These are phyloP conservation scores for Candida incommunis DNA, from an alignment of 805 yeast species.

Conservation along the genomic window DNA sequence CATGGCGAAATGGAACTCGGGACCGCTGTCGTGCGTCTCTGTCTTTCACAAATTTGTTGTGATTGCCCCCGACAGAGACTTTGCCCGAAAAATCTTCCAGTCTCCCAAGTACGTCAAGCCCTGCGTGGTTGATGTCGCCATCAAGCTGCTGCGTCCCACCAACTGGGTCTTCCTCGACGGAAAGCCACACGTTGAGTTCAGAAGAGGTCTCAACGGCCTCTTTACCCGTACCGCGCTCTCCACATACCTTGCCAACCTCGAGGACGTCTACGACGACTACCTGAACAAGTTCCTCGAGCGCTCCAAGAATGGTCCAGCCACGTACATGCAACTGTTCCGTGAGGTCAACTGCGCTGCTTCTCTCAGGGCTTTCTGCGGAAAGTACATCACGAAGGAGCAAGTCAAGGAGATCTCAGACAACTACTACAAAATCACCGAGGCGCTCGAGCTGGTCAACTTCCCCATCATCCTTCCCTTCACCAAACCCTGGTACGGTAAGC, in stretches of 20 bases:
- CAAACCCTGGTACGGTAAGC: conserved; percentile 95
- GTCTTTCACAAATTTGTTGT: conserved; percentile 97
- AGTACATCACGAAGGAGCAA: conserved; percentile 84
- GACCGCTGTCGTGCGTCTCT: conserved; percentile 90
- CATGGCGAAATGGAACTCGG: conserved; percentile 85
- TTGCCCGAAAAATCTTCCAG: conserved; percentile 74
- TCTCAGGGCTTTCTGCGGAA: conserved; percentile 89
- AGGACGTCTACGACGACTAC: conserved; percentile 71
- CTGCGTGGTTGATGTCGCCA: conserved; percentile 95
- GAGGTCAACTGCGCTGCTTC: conserved; percentile 93
- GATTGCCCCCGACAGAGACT: conserved; percentile 76
- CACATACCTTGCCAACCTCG: conserved; percentile 73
- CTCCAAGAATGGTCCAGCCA: conserved; percentile 49
- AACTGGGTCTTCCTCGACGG: conserved; percentile 99
- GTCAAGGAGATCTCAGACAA: conserved; percentile 81
- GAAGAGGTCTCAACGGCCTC: conserved; percentile 78
- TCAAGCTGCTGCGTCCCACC: conserved; percentile 82
- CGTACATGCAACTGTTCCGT: conserved; percentile 87
- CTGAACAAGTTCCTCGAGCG: conserved; percentile 46
- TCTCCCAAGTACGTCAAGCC: conserved; percentile 87
- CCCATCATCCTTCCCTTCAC: conserved; percentile 94
- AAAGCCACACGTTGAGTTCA: conserved; percentile 85
- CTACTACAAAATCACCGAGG: conserved; percentile 85
- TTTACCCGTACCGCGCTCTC: conserved; percentile 77
- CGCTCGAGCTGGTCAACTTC: conserved; percentile 92